Evolutionary conservation across 2,329 filamentous ascomycete genomes (phyloP).

Genomic region (Penicillium sp.): DNA sequence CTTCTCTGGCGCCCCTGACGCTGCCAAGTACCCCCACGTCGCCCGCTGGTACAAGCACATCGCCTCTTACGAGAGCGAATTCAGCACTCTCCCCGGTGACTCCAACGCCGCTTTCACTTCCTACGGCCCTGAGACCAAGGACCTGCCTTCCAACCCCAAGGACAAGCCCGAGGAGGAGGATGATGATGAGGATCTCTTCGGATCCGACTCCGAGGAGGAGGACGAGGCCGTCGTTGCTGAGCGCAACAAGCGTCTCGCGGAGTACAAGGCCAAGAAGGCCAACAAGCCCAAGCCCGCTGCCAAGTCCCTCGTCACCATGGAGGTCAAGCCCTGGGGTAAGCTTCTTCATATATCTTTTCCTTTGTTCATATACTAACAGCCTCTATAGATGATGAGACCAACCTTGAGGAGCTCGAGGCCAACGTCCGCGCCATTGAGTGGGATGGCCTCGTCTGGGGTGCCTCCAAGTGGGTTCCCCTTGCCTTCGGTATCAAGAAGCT

Average conservation of each 20-base stretch:
- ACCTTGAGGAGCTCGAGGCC: slow-evolving; percentile 77
- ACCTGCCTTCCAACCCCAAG: slow-evolving; percentile 78
- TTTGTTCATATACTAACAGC: slow-evolving; percentile 18
- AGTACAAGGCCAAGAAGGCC: slow-evolving; percentile 97
- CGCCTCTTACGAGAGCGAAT: slow-evolving; percentile 86
- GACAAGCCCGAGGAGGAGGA: slow-evolving; percentile 75
- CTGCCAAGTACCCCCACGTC: slow-evolving; percentile 85
- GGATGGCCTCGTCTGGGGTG: slow-evolving; percentile 96
- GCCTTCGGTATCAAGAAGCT: slow-evolving; percentile 99
- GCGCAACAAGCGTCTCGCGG: slow-evolving; percentile 84
- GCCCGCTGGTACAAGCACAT: slow-evolving; percentile 99
- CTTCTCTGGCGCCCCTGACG: slow-evolving; percentile 68
- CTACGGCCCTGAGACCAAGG: slow-evolving; percentile 80
- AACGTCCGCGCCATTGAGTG: slow-evolving; percentile 78
- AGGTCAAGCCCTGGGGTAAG: slow-evolving; percentile 99
- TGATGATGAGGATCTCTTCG: slow-evolving; percentile 89
- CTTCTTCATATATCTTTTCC: slow-evolving; percentile 21
- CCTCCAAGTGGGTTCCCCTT: slow-evolving; percentile 79
- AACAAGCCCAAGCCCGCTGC: slow-evolving; percentile 85
- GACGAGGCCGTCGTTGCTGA: slow-evolving; percentile 79
- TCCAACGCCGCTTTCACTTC: slow-evolving; percentile 80
- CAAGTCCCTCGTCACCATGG: slow-evolving; percentile 93
- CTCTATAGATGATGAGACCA: slow-evolving; percentile 76
- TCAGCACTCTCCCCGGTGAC: slow-evolving; percentile 85
- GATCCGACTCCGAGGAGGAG: slow-evolving; percentile 89